Evolutionary conservation across 2,329 filamentous ascomycete species (phyloP).

Genomic region (Endoconidiophora polonica): DNA sequence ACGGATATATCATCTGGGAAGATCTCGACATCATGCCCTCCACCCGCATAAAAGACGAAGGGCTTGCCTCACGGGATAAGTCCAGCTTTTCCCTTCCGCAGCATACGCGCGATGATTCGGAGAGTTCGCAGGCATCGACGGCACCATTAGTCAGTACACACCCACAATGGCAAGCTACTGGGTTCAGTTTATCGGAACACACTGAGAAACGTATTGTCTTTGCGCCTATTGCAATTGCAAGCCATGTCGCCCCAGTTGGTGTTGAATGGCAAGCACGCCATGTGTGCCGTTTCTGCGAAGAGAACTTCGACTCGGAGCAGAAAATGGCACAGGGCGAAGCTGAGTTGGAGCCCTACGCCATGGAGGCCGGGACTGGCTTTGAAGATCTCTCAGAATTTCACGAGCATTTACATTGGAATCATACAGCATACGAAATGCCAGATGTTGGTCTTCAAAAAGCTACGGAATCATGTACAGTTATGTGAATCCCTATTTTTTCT

Average conservation of each 20-base stretch:
- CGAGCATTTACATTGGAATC: conserved; percentile 41
- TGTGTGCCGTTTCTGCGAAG: conserved; percentile 40
- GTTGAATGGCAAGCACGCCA: conserved; percentile 36
- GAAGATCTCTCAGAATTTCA: conserved; percentile 31
- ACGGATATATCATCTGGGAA: conserved; percentile 42
- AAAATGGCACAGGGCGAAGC: conserved; percentile 27
- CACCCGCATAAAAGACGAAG: conserved; percentile 13
- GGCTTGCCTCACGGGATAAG: neutral
- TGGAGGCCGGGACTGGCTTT: conserved; percentile 32
- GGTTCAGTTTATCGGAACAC: conserved; percentile 23
- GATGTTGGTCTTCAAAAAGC: conserved; percentile 21
- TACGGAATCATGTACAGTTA: conserved; percentile 27
- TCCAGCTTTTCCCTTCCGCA: neutral
- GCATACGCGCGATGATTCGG: conserved; percentile 3
- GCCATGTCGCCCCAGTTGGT: conserved; percentile 33
- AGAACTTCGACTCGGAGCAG: conserved; percentile 28
- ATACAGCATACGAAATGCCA: conserved; percentile 21
- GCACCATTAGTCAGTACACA: conserved; percentile 13
- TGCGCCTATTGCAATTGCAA: conserved; percentile 39
- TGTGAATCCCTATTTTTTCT: conserved; percentile 21
- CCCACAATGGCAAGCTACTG: conserved; percentile 37
- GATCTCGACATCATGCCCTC: conserved; percentile 37
- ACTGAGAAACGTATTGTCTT: conserved; percentile 37
- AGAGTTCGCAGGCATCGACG: neutral
- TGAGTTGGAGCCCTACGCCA: conserved; percentile 33